Percentiles rank a stretch among this genome's conserved stretches.
These are phyloP conservation scores for Perilla frutescens DNA, from an alignment of 257 asterid species.

Conservation along the genomic window DNA sequence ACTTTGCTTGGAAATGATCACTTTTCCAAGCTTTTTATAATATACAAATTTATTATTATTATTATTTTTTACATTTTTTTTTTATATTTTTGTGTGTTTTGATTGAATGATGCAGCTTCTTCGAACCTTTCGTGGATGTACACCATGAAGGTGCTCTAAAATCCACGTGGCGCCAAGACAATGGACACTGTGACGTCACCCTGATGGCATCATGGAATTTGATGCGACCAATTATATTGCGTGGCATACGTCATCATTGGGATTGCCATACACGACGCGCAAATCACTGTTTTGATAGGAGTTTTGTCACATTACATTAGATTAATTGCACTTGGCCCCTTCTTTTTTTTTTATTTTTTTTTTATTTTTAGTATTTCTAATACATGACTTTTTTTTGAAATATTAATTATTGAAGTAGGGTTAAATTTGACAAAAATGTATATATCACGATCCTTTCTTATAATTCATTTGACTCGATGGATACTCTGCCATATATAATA, in stretches of 20 bases:
- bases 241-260: constrained; percentile 4
- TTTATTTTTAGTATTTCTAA: too few relatives aligned
- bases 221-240: background rate
- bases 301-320: too few relatives aligned
- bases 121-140: constrained; percentile 31
- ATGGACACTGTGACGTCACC: constrained; percentile 17
- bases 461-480: too few relatives aligned
- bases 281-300: too few relatives aligned
- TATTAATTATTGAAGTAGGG: too few relatives aligned
- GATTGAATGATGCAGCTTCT: constrained; percentile 37
- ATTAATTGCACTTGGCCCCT: background rate
- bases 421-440: too few relatives aligned
- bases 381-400: too few relatives aligned
- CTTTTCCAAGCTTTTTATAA: constrained; percentile 9
- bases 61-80: background rate
- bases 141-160: constrained; percentile 19
- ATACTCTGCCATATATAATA: too few relatives aligned
- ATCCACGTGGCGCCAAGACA: constrained; percentile 10
- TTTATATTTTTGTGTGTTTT: background rate
- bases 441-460: too few relatives aligned
- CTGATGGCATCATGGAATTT: constrained; percentile 29
- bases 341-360: too few relatives aligned
- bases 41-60: background rate
- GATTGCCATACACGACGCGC: background rate
- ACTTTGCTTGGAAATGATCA: constrained; percentile 9